Conservation (phyloP, 176 grass and related monocot species). For the Aegilops bicornis region DNA sequence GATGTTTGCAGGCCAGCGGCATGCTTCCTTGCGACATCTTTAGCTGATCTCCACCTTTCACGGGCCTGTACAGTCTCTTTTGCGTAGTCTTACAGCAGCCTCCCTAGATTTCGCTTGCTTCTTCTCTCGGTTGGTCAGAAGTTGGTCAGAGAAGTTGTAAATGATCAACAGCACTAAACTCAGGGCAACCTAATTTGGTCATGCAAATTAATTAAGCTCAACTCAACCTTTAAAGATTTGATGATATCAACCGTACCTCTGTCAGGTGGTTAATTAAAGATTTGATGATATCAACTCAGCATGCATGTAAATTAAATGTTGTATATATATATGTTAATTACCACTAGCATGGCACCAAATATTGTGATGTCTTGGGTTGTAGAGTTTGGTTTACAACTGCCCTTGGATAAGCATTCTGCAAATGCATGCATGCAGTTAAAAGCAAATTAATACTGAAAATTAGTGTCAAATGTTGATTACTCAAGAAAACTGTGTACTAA, state of each 20-base stretch:
- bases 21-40: constrained; percentile 85
- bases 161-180: constrained; percentile 72
- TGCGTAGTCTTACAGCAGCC: constrained; percentile 68
- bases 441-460: not conserved
- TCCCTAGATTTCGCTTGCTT: constrained; percentile 91
- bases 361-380: constrained; percentile 91
- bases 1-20: constrained; percentile 59
- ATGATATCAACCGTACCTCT: not conserved
- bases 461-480: not conserved
- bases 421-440: not conserved
- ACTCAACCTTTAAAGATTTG: constrained; percentile 27
- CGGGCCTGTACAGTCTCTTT: constrained; percentile 64
- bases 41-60: constrained; percentile 84
- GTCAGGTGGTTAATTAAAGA: constrained; percentile 15
- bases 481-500: not conserved
- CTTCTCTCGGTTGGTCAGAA: constrained; percentile 76
- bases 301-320: not conserved
- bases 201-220: not conserved
- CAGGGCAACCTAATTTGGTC: constrained; percentile 52
- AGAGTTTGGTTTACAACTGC: constrained; percentile 72
- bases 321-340: constrained; percentile 16
- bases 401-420: constrained; percentile 76
- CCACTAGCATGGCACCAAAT: constrained; percentile 79
- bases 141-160: constrained; percentile 94
- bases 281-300: not conserved